Conservation (phyloP, 768 basidiomycete genomes). For the Holtermanniella nyarrowii region DNA sequence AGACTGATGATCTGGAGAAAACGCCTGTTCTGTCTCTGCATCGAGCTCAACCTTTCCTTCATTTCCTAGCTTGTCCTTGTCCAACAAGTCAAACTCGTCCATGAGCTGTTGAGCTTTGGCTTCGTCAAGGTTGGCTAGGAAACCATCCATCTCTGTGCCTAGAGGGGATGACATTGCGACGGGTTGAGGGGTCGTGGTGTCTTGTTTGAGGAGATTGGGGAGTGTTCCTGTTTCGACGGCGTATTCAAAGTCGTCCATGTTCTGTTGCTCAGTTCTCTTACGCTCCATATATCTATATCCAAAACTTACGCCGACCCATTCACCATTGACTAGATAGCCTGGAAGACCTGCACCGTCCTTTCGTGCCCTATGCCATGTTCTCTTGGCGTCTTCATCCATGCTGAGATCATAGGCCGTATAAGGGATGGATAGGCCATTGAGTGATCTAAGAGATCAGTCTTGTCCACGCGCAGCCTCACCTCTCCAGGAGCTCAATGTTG, state of each 20-base stretch:
- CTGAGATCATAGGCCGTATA: conserved; percentile 29
- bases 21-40: neutral
- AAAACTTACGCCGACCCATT: conserved; percentile 33
- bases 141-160: neutral
- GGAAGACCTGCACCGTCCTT: conserved; percentile 27
- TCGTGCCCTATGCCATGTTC: conserved; percentile 29
- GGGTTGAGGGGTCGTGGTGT: neutral
- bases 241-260: conserved; percentile 37
- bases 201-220: conserved; percentile 26
- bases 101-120: neutral
- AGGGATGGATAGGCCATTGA: conserved; percentile 31
- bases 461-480: conserved; percentile 14
- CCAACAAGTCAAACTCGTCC: neutral
- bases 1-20: neutral
- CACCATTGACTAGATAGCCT: conserved; percentile 34
- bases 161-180: neutral
- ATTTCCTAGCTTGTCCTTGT: neutral
- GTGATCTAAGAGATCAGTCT: conserved; percentile 9
- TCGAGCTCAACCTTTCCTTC: neutral
- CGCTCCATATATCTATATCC: neutral
- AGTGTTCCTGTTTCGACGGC: conserved; percentile 28
- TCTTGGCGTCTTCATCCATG: conserved; percentile 31
- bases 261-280: conserved; percentile 6
- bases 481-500: conserved; percentile 26
- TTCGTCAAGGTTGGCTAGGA: neutral